These are phyloP conservation scores for Myxozyma nipponensis DNA, from an alignment of 805 yeast species.

Conservation along the genomic window DNA sequence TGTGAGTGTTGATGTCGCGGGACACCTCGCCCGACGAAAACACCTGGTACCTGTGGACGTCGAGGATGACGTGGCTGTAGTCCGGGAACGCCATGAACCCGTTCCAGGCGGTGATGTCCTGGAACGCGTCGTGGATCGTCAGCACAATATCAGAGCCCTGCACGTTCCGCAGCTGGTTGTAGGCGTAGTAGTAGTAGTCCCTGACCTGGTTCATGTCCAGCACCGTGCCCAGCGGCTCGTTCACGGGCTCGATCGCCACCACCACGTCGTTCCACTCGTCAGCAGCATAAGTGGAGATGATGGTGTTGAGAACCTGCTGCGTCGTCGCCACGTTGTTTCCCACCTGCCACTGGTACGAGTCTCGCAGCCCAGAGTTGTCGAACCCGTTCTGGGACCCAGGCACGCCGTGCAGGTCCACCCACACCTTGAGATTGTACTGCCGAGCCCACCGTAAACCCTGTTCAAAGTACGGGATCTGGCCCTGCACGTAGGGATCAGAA, in stretches of 20 bases:
- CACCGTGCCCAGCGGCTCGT: conserved; percentile 80
- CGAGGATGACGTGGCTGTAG: conserved; percentile 68
- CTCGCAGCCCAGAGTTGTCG: conserved; percentile 86
- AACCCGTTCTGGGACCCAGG: conserved; percentile 95
- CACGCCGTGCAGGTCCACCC: conserved; percentile 91
- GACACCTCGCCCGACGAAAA: conserved; percentile 62
- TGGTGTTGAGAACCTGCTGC: conserved; percentile 48
- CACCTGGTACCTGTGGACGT: conserved; percentile 86
- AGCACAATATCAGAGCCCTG: conserved; percentile 49
- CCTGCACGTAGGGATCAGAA: conserved; percentile 56
- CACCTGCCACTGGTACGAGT: conserved; percentile 51
- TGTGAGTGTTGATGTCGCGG: conserved; percentile 57
- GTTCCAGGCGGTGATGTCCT: conserved; percentile 57
- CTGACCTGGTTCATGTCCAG: conserved; percentile 56
- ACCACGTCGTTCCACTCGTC: conserved; percentile 63
- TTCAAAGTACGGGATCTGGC: conserved; percentile 69
- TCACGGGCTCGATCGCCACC: conserved; percentile 75
- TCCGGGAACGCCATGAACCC: conserved; percentile 45
- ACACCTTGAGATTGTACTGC: conserved; percentile 59
- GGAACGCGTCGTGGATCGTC: conserved; percentile 75
- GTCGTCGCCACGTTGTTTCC: conserved; percentile 52
- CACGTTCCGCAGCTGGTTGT: conserved; percentile 55
- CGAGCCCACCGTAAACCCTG: conserved; percentile 75
- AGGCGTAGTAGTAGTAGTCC: conserved; percentile 59
- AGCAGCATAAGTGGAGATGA: conserved; percentile 61